Conservation (phyloP, 495 filamentous ascomycete species). For the Penicillium taxi region DNA sequence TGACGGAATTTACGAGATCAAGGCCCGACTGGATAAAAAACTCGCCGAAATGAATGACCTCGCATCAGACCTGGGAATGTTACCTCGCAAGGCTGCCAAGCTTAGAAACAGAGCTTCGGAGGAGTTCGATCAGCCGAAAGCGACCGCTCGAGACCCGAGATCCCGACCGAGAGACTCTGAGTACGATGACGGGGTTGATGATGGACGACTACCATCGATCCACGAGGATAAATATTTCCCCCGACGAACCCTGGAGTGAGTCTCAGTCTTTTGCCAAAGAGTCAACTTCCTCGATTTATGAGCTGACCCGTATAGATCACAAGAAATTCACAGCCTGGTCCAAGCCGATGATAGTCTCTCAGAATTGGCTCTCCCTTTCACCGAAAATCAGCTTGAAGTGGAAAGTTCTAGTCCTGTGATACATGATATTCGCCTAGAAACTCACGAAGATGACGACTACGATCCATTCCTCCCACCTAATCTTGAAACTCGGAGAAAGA, state of each 20-base stretch:
- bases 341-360: constrained; percentile 42
- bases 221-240: constrained; percentile 73
- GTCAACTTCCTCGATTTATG: constrained; percentile 2
- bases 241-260: constrained; percentile 66
- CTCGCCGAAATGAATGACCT: constrained; percentile 57
- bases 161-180: constrained; percentile 10
- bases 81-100: constrained; percentile 33
- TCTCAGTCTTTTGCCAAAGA: background rate
- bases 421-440: constrained; percentile 5
- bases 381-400: constrained; percentile 8
- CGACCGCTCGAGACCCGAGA: constrained; percentile 10
- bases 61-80: constrained; percentile 51
- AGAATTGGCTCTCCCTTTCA: constrained; percentile 45
- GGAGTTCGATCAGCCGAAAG: constrained; percentile 15
- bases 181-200: constrained; percentile 22
- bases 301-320: constrained; percentile 26
- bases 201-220: constrained; percentile 72
- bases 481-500: constrained; percentile 32
- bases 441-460: constrained; percentile 2
- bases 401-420: constrained; percentile 43
- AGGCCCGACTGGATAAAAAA: constrained; percentile 61
- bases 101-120: constrained; percentile 7
- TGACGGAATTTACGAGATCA: constrained; percentile 56
- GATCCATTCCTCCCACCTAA: constrained; percentile 24
- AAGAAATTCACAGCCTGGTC: constrained; percentile 38